Percentiles rank a stretch among this genome's conserved stretches.
Conservation (phyloP, 192 early-diverging fungal genomes). For the Coemansia sp. region DNA sequence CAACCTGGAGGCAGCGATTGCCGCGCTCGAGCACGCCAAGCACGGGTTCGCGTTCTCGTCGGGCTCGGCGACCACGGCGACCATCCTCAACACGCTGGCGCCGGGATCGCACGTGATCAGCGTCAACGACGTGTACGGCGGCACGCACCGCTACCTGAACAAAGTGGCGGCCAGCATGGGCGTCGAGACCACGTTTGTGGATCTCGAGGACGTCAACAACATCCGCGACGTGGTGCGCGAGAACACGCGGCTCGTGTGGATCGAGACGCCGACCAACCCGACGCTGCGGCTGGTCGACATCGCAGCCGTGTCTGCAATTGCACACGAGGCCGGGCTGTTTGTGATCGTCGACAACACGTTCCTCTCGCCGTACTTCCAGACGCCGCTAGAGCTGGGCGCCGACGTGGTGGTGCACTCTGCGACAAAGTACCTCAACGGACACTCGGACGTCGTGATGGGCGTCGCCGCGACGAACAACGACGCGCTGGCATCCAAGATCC, state of each 20-base stretch:
- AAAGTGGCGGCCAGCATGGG: constrained; percentile 71
- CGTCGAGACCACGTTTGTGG: constrained; percentile 75
- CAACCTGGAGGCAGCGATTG: constrained; percentile 81
- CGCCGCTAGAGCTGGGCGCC: constrained; percentile 87
- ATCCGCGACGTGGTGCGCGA: constrained; percentile 61
- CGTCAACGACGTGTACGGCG: constrained; percentile 90
- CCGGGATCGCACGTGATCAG: constrained; percentile 75
- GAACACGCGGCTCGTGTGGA: constrained; percentile 81
- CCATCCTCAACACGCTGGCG: constrained; percentile 68
- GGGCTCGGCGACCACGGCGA: constrained; percentile 82
- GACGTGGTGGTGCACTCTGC: constrained; percentile 97
- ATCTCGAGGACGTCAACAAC: constrained; percentile 66
- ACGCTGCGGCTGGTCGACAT: constrained; percentile 83
- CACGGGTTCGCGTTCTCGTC: constrained; percentile 82
- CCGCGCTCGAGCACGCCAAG: constrained; percentile 87
- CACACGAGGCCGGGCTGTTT: constrained; percentile 62
- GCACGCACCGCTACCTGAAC: constrained; percentile 85
- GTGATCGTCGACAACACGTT: constrained; percentile 88
- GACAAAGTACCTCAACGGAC: constrained; percentile 98
- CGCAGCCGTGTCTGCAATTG: constrained; percentile 60
- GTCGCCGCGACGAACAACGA: constrained; percentile 80
- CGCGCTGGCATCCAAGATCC: constrained; percentile 68
- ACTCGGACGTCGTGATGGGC: constrained; percentile 99
- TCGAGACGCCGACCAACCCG: constrained; percentile 89
- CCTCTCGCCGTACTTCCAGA: constrained; percentile 86